These are phyloP conservation scores for Dryas drummondii DNA, from an alignment of 306 rosid species.

Conservation along the genomic window DNA sequence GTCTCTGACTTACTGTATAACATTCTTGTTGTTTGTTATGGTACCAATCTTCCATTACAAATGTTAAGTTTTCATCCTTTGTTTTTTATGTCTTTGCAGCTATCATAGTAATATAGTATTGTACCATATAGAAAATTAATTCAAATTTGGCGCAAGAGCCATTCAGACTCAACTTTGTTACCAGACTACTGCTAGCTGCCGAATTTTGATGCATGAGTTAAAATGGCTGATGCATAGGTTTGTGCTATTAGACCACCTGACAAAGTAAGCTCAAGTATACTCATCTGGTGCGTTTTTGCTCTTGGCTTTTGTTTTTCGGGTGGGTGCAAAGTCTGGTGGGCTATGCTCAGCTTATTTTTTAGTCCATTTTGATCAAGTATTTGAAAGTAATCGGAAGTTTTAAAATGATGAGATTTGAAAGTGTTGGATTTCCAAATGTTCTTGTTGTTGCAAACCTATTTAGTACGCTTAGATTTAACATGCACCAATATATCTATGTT, in stretches of 20 bases:
- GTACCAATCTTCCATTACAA: background rate
- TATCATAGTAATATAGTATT: background rate
- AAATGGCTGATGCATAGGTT: background rate
- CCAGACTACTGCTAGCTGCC: background rate
- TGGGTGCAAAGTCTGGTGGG: conserved; percentile 1
- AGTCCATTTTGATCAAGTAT: background rate
- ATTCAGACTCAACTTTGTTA: background rate
- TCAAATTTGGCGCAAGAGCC: background rate
- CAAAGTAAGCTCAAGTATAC: background rate
- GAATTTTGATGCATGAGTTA: background rate
- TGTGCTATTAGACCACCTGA: background rate
- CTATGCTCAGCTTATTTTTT: background rate
- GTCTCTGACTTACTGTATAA: conserved; percentile 16
- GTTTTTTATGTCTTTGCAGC: background rate
- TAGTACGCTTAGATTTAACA: no score
- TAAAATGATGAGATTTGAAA: no score
- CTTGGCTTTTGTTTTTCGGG: background rate
- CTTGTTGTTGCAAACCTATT: no score
- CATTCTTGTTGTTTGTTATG: background rate
- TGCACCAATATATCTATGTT: no score
- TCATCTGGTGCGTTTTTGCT: background rate
- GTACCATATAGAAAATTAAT: background rate
- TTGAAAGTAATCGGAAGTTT: background rate
- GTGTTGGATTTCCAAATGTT: no score
- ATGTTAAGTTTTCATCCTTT: background rate